phyloP scores from a whole-genome alignment of 2,329 filamentous ascomycete genomes.

The Aspergillus japonicus region DNA sequence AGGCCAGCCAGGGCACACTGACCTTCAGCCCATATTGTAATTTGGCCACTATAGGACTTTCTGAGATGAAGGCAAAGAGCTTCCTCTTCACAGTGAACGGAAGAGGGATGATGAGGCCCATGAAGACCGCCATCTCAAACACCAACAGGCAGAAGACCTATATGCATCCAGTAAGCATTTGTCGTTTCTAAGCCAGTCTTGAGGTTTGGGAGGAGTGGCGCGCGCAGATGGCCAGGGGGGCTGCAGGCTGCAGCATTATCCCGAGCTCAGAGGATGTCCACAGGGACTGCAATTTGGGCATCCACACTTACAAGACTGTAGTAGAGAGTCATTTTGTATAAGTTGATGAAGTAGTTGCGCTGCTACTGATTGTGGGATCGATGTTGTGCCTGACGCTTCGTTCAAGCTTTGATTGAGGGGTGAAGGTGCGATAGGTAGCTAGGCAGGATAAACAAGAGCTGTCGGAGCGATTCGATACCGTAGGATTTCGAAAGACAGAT shows the following conservation, averaged over 20 bases:
- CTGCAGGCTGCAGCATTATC: constrained; percentile 23
- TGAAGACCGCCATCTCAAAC: constrained; percentile 51
- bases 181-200: not conserved
- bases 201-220: not conserved
- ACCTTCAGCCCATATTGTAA: constrained; percentile 95
- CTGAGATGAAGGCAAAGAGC: constrained; percentile 95
- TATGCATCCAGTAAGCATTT: constrained; percentile 3
- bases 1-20: constrained; percentile 20
- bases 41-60: constrained; percentile 81
- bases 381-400: not conserved
- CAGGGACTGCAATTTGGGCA: not conserved
- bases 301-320: constrained; percentile 60
- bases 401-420: not conserved
- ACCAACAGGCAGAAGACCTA: constrained; percentile 52
- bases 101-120: constrained; percentile 67
- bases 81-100: constrained; percentile 82
- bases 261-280: not conserved
- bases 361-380: not conserved
- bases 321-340: constrained; percentile 64
- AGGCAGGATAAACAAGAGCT: constrained; percentile 20
- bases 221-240: not conserved
- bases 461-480: not conserved
- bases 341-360: not conserved
- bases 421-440: constrained; percentile 8
- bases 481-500: not conserved